Percentiles rank a stretch among this genome's conserved stretches.
Evolutionary conservation across 495 filamentous ascomycete species (phyloP).

Genomic region (Geoglossum glabrum): DNA sequence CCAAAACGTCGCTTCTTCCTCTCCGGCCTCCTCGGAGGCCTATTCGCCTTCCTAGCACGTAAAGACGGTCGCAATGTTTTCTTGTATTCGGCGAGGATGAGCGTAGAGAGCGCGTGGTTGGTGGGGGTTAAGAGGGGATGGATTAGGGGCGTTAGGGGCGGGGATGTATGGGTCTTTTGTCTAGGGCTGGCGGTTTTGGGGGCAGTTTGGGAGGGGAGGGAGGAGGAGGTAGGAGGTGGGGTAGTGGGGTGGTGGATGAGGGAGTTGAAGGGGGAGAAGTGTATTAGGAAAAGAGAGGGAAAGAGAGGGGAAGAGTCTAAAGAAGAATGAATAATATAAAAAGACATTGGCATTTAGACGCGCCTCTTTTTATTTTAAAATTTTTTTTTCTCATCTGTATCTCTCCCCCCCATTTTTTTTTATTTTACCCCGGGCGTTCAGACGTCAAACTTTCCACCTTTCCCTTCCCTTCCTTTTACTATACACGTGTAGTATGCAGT

Average conservation of each 20-base stretch:
- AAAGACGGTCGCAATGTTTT: constrained; percentile 40
- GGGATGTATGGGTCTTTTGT: constrained; percentile 69
- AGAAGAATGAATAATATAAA: too few relatives aligned
- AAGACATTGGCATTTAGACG: too few relatives aligned
- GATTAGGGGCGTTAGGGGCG: constrained; percentile 61
- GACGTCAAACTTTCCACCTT: too few relatives aligned
- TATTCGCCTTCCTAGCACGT: constrained; percentile 58
- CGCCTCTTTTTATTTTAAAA: too few relatives aligned
- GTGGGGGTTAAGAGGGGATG: constrained; percentile 67
- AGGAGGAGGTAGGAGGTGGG: constrained; percentile 42
- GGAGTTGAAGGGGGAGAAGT: constrained; percentile 53
- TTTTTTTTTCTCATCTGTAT: too few relatives aligned
- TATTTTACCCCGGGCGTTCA: too few relatives aligned
- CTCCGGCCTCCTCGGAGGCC: constrained; percentile 63
- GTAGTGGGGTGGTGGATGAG: constrained; percentile 51
- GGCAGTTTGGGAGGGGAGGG: constrained; percentile 53
- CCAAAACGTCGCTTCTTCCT: constrained; percentile 72
- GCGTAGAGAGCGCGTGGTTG: constrained; percentile 72
- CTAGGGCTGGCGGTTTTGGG: constrained; percentile 56
- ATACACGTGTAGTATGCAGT: too few relatives aligned
- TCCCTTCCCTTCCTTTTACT: too few relatives aligned
- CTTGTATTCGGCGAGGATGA: constrained; percentile 49
- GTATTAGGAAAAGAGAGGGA: not conserved
- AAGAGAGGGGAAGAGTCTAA: not conserved
- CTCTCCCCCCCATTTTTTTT: too few relatives aligned